Percentiles rank a stretch among this genome's conserved stretches.
Evolutionary conservation across 768 basidiomycete genomes (phyloP).

Genomic region (Suillus alpinus): DNA sequence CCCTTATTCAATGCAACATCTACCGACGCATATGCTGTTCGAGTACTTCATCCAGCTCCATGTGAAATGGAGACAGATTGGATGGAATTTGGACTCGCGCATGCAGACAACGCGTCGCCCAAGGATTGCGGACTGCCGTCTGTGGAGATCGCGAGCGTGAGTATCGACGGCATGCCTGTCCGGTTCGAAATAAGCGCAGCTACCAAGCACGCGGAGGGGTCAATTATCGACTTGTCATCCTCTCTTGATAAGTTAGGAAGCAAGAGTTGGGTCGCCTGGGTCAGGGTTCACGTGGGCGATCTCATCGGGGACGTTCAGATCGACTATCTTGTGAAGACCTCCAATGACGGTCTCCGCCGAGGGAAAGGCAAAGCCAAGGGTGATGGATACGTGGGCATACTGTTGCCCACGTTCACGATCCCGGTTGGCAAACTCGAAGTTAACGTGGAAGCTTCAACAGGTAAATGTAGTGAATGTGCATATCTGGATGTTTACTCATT

Average conservation of each 20-base stretch:
- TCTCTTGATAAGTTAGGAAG: slow-evolving; percentile 53
- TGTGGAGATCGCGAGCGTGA: slow-evolving; percentile 57
- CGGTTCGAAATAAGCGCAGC: slow-evolving; percentile 51
- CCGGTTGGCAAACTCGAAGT: slow-evolving; percentile 68
- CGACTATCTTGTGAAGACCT: slow-evolving; percentile 60
- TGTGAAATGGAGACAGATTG: slow-evolving; percentile 61
- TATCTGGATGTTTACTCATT: slow-evolving; percentile 6
- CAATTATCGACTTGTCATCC: slow-evolving; percentile 33
- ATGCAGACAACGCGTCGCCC: slow-evolving; percentile 22
- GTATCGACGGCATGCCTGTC: slow-evolving; percentile 64
- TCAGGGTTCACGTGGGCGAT: slow-evolving; percentile 55
- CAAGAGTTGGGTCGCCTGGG: slow-evolving; percentile 65
- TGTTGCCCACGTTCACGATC: slow-evolving; percentile 72
- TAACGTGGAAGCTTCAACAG: slow-evolving; percentile 47
- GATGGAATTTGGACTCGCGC: slow-evolving; percentile 73
- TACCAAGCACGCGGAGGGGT: slow-evolving; percentile 33
- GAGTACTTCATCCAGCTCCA: slow-evolving; percentile 54
- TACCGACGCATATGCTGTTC: slow-evolving; percentile 57
- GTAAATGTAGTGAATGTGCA: slow-evolving; percentile 35
- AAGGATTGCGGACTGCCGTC: slow-evolving; percentile 33
- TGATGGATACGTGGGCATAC: slow-evolving; percentile 39
- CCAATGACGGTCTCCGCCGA: slow-evolving; percentile 17
- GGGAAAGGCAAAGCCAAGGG: slow-evolving; percentile 37
- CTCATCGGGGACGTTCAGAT: slow-evolving; percentile 51
- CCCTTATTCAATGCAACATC: slow-evolving; percentile 40